Evolutionary conservation across 208 protist genomes (phyloP).

Genomic region (Crithidia bombi): DNA sequence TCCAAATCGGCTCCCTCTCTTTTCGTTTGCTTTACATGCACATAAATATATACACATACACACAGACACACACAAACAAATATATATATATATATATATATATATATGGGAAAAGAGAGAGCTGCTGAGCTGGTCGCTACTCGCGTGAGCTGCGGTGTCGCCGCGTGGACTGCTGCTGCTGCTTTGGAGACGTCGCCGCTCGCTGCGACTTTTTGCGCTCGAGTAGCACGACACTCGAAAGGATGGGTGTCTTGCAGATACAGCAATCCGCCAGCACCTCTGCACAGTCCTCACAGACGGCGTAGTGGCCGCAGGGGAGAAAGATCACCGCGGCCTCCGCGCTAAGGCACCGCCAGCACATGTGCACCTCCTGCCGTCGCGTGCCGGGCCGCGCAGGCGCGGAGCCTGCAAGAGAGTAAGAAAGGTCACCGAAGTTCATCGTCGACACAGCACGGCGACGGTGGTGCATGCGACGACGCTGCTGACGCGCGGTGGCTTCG

Average conservation of each 20-base stretch:
- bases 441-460: slow-evolving; percentile 42
- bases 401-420: slow-evolving; percentile 50
- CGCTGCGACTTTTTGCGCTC: slow-evolving; percentile 15
- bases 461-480: slow-evolving; percentile 22
- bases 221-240: slow-evolving; percentile 50
- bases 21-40: too few relatives aligned
- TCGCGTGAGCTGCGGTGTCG: slow-evolving; percentile 9
- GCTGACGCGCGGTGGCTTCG: slow-evolving; percentile 18
- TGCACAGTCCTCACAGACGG: slow-evolving; percentile 54
- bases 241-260: slow-evolving; percentile 55
- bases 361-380: slow-evolving; percentile 59
- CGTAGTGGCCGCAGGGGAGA: slow-evolving; percentile 75
- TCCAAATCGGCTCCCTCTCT: not conserved
- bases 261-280: slow-evolving; percentile 54
- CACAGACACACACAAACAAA: slow-evolving; percentile 13
- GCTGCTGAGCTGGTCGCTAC: not conserved
- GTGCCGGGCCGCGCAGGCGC: slow-evolving; percentile 41
- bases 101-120: too few relatives aligned
- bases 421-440: slow-evolving; percentile 47
- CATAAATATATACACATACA: slow-evolving; percentile 9
- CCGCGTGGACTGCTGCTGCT: slow-evolving; percentile 12
- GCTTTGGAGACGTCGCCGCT: not conserved
- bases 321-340: slow-evolving; percentile 66
- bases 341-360: slow-evolving; percentile 80
- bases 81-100: slow-evolving; percentile 28